These are phyloP conservation scores for Neurospora discreta DNA, from an alignment of 495 filamentous ascomycete genomes.

Conservation along the genomic window DNA sequence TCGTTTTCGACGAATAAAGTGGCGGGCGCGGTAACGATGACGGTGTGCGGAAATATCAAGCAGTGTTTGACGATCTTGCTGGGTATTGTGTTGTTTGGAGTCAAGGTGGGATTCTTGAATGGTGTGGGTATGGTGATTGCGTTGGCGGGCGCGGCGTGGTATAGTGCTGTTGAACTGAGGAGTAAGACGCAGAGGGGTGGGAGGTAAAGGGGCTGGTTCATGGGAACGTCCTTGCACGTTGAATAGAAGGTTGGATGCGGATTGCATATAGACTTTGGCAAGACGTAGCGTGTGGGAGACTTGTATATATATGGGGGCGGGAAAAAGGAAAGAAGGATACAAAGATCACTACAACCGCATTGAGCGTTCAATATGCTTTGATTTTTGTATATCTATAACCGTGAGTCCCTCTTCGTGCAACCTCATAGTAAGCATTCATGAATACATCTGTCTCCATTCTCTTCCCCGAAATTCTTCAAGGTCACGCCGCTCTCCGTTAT, in stretches of 20 bases:
- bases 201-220: neutral
- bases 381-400: neutral
- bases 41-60: constrained; percentile 48
- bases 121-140: constrained; percentile 35
- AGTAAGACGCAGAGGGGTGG: constrained; percentile 2
- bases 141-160: constrained; percentile 36
- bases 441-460: neutral
- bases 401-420: neutral
- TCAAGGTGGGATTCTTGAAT: constrained; percentile 36
- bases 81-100: constrained; percentile 40
- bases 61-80: constrained; percentile 46
- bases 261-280: neutral
- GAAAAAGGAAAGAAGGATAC: too few relatives aligned
- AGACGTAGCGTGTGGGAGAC: neutral
- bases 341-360: too few relatives aligned
- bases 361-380: neutral
- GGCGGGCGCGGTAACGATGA: constrained; percentile 46
- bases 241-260: neutral
- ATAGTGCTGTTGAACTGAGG: constrained; percentile 30
- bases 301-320: too few relatives aligned
- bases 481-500: neutral
- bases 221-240: neutral
- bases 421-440: neutral
- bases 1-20: constrained; percentile 47
- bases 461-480: neutral